Evolutionary conservation across 306 rosid species (phyloP).

Genomic region (Prinsepia uniflora): DNA sequence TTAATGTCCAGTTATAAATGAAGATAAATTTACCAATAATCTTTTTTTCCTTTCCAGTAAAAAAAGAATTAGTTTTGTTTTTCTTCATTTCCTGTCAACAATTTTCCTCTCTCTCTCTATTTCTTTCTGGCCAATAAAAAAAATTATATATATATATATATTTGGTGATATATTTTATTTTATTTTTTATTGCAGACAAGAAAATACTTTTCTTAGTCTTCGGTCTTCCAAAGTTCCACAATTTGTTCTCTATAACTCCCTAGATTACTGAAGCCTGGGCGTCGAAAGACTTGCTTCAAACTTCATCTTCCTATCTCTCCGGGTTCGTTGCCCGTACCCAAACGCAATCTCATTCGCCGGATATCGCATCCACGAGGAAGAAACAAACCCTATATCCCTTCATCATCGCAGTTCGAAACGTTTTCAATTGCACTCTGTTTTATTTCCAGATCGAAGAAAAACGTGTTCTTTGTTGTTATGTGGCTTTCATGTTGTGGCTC

Average conservation of each 20-base stretch:
- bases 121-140: no score
- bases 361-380: neutral
- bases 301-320: neutral
- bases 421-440: neutral
- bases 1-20: no score
- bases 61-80: no score
- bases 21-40: no score
- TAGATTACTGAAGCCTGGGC: no score
- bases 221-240: neutral
- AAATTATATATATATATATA: no score
- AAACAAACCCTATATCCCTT: neutral
- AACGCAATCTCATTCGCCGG: constrained; percentile 33
- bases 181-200: neutral
- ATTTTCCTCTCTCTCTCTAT: no score
- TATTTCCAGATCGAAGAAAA: neutral
- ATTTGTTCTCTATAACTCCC: neutral
- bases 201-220: neutral
- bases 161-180: no score
- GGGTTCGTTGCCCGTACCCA: constrained; percentile 1
- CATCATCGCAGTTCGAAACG: neutral
- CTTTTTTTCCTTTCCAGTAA: no score
- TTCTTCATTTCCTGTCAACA: no score
- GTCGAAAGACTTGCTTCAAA: neutral
- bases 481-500: constrained; percentile 14
- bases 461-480: neutral